Percentiles rank a stretch among this genome's conserved stretches.
phyloP scores from a whole-genome alignment of 371 early-diverging fungal species.

The Apophysomyces ossiformis region DNA sequence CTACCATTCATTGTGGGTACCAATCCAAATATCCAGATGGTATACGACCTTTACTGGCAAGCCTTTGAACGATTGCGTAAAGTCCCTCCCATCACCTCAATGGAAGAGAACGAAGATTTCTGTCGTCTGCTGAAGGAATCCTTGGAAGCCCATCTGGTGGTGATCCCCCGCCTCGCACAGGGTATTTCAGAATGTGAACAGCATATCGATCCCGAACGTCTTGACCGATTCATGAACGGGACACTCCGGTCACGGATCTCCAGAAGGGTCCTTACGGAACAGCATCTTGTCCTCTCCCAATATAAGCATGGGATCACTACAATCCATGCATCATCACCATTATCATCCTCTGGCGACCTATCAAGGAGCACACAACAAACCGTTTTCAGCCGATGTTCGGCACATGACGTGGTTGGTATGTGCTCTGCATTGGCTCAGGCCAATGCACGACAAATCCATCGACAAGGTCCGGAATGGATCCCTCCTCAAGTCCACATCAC shows the following conservation, averaged over 20 bases:
- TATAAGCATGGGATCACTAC: conserved; percentile 22
- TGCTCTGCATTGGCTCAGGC: conserved; percentile 56
- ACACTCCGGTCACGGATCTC: conserved; percentile 83
- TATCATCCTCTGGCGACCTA: conserved; percentile 18
- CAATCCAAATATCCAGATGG: conserved; percentile 76
- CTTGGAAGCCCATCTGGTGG: conserved; percentile 72
- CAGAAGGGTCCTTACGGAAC: conserved; percentile 82
- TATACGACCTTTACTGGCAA: conserved; percentile 83
- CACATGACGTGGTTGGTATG: conserved; percentile 60
- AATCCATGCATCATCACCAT: conserved; percentile 5
- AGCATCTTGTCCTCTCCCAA: conserved; percentile 74
- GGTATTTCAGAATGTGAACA: conserved; percentile 76
- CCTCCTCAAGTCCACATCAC: conserved; percentile 58
- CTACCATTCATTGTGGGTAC: conserved; percentile 86
- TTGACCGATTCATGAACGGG: conserved; percentile 80
- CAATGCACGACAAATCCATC: conserved; percentile 21
- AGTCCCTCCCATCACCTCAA: conserved; percentile 61
- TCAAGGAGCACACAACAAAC: conserved; percentile 36
- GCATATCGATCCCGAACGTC: conserved; percentile 59
- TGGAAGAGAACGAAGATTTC: conserved; percentile 73
- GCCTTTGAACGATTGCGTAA: conserved; percentile 79
- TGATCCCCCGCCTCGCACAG: conserved; percentile 81
- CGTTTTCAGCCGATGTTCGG: conserved; percentile 63
- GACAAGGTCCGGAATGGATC: conserved; percentile 17
- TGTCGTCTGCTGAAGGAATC: conserved; percentile 67